These are phyloP conservation scores for Suillus fuscotomentosus DNA, from an alignment of 768 basidiomycete genomes.

Conservation along the genomic window DNA sequence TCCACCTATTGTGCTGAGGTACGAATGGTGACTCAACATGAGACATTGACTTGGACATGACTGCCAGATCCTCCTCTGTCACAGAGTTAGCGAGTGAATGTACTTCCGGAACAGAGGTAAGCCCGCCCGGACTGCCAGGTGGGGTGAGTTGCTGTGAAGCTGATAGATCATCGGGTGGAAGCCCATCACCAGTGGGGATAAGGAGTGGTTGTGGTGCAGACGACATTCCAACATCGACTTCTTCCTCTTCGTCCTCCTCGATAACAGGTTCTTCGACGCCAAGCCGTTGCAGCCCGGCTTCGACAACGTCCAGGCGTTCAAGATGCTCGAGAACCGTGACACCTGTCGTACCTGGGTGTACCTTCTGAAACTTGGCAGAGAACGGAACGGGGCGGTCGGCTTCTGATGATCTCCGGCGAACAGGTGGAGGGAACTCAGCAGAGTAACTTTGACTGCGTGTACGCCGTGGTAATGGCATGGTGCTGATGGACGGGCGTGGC, in stretches of 20 bases:
- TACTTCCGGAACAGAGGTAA: slow-evolving; percentile 57
- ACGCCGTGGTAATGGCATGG: slow-evolving; percentile 53
- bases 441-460: slow-evolving; percentile 59
- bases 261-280: slow-evolving; percentile 55
- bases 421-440: slow-evolving; percentile 74
- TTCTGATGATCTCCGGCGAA: slow-evolving; percentile 61
- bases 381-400: slow-evolving; percentile 77
- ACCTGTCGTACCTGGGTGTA: slow-evolving; percentile 84
- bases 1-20: slow-evolving; percentile 36
- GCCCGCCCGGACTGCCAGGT: slow-evolving; percentile 50
- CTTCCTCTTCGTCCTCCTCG: slow-evolving; percentile 50
- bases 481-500: slow-evolving; percentile 60
- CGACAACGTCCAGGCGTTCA: slow-evolving; percentile 80
- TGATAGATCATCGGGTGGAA: slow-evolving; percentile 14
- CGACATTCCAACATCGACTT: slow-evolving; percentile 65
- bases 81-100: slow-evolving; percentile 53
- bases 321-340: slow-evolving; percentile 84
- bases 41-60: slow-evolving; percentile 75
- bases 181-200: slow-evolving; percentile 31
- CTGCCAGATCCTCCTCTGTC: slow-evolving; percentile 68
- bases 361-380: slow-evolving; percentile 77
- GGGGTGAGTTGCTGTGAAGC: slow-evolving; percentile 50
- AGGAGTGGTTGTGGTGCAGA: slow-evolving; percentile 24
- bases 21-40: slow-evolving; percentile 56
- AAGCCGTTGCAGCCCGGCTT: slow-evolving; percentile 75